Evolutionary conservation across 1,139 yeast genomes (phyloP).

Genomic region (Lodderomyces orthopsilosis): DNA sequence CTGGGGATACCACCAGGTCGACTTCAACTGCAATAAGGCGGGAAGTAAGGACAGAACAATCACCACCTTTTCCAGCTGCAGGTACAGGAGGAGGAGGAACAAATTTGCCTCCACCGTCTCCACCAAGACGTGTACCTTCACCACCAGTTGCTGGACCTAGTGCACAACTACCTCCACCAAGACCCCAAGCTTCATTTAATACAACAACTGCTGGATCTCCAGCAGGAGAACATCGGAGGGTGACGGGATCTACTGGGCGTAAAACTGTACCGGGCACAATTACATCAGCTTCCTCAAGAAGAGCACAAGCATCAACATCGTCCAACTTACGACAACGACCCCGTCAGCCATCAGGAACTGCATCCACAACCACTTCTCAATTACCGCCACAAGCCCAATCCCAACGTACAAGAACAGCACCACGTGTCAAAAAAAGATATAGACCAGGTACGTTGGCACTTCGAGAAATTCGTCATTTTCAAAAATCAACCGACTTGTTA

Average conservation of each 20-base stretch:
- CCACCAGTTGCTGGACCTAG: constrained; percentile 2
- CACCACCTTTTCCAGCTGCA: constrained; percentile 1
- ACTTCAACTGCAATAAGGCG: constrained; percentile 1
- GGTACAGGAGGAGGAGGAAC: constrained; percentile 1
- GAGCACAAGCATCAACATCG: not conserved
- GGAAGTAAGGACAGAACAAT: not conserved
- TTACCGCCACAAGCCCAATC: not conserved
- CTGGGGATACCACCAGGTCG: constrained; percentile 3
- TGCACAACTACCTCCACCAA: constrained; percentile 2
- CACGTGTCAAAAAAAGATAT: constrained; percentile 44
- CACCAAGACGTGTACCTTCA: not conserved
- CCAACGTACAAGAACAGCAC: constrained; percentile 3
- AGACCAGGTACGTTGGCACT: constrained; percentile 75
- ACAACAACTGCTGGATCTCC: constrained; percentile 4
- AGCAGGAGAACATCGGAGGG: not conserved
- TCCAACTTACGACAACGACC: constrained; percentile 2
- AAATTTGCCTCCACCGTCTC: constrained; percentile 2
- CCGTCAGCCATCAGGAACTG: not conserved
- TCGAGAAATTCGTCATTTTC: constrained; percentile 76
- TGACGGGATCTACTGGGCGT: constrained; percentile 4
- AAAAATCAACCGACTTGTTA: constrained; percentile 72
- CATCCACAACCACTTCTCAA: not conserved
- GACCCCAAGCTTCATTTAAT: constrained; percentile 1
- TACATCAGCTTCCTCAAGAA: not conserved
- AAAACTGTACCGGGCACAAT: constrained; percentile 4